phyloP scores from a whole-genome alignment of 768 basidiomycete species.

The Punctularia strigosozonata region DNA sequence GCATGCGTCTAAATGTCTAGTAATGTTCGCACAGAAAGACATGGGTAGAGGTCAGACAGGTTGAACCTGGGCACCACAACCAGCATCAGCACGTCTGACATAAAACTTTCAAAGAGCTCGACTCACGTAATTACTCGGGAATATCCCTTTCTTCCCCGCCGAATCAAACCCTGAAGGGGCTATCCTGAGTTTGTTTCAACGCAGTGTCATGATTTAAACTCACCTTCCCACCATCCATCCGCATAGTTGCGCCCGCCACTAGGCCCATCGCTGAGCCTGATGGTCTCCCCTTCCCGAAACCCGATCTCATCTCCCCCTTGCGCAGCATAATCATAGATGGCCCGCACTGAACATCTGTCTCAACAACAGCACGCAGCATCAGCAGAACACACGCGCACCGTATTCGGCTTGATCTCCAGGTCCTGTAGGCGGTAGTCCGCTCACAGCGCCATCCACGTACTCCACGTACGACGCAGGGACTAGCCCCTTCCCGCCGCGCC shows the following conservation, averaged over 20 bases:
- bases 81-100: no score
- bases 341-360: slow-evolving; percentile 44
- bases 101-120: no score
- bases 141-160: slow-evolving; percentile 61
- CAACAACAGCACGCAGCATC: neutral
- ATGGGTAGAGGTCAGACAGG: no score
- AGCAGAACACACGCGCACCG: slow-evolving; percentile 28
- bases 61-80: slow-evolving; percentile 53
- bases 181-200: slow-evolving; percentile 7
- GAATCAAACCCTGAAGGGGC: slow-evolving; percentile 39
- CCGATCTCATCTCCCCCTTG: slow-evolving; percentile 62
- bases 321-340: slow-evolving; percentile 68
- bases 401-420: slow-evolving; percentile 29
- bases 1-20: no score
- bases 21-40: no score
- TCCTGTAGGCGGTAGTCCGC: no score
- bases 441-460: slow-evolving; percentile 20
- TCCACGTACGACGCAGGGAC: slow-evolving; percentile 79
- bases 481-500: slow-evolving; percentile 50
- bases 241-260: slow-evolving; percentile 55
- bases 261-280: slow-evolving; percentile 54
- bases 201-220: slow-evolving; percentile 14
- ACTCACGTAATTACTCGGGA: slow-evolving; percentile 83
- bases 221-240: slow-evolving; percentile 86
- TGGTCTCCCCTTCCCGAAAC: slow-evolving; percentile 45